Conservation (phyloP, 352 stramenopile species). For the Achlya hypogyna region DNA sequence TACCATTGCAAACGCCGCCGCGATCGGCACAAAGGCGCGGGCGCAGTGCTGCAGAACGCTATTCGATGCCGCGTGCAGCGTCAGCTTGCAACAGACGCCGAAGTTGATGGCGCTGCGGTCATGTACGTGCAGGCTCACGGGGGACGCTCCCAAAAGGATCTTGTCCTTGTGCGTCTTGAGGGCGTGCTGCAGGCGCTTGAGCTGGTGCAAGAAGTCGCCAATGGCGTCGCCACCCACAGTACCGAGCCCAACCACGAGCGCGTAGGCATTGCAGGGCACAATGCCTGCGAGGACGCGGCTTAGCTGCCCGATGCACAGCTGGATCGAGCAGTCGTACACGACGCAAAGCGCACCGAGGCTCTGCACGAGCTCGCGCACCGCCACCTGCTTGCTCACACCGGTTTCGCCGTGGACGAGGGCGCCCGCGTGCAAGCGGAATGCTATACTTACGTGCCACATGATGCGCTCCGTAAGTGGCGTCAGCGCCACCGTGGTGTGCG, state of each 20-base stretch:
- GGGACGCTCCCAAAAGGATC: background rate
- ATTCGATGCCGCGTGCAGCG: background rate
- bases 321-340: slow-evolving; percentile 19
- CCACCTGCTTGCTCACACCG: slow-evolving; percentile 17
- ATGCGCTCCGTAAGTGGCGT: slow-evolving; percentile 52
- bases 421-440: slow-evolving; percentile 44
- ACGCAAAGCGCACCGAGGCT: slow-evolving; percentile 4
- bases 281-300: slow-evolving; percentile 4
- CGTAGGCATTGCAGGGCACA: slow-evolving; percentile 14
- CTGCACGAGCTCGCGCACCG: slow-evolving; percentile 9
- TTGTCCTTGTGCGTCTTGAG: slow-evolving; percentile 20
- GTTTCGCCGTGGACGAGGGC: slow-evolving; percentile 31
- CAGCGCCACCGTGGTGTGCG: slow-evolving; percentile 34
- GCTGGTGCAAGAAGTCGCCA: slow-evolving; percentile 3
- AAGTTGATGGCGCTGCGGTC: background rate
- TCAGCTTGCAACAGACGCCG: slow-evolving; percentile 15
- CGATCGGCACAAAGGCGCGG: background rate
- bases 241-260: slow-evolving; percentile 6
- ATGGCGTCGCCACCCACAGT: background rate
- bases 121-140: background rate
- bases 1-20: background rate
- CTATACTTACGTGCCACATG: slow-evolving; percentile 41
- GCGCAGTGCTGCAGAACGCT: background rate
- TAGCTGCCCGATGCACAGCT: slow-evolving; percentile 4
- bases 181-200: slow-evolving; percentile 14